These are phyloP conservation scores for Pestalotiopsis sp. DNA, from an alignment of 2,329 filamentous ascomycete genomes.

Conservation along the genomic window DNA sequence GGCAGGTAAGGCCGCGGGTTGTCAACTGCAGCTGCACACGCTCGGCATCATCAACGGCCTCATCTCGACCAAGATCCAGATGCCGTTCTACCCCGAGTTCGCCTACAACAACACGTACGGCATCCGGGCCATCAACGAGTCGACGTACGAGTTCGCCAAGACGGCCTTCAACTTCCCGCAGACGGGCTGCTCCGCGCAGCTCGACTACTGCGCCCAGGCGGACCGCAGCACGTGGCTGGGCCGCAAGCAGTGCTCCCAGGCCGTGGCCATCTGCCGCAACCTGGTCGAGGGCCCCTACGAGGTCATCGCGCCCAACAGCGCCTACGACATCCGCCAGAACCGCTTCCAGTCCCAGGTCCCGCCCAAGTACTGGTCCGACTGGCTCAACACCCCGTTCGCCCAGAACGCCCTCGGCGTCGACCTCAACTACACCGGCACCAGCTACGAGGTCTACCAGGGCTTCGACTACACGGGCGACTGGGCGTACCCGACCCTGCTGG, in stretches of 20 bases:
- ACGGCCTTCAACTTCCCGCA: slow-evolving; percentile 33
- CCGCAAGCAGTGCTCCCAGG: slow-evolving; percentile 54
- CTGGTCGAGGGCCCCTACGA: slow-evolving; percentile 59
- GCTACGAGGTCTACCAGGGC: slow-evolving; percentile 45
- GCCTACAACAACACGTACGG: slow-evolving; percentile 48
- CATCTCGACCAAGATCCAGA: slow-evolving; percentile 55
- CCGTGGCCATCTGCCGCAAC: slow-evolving; percentile 55
- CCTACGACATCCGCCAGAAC: slow-evolving; percentile 61
- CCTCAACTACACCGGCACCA: slow-evolving; percentile 51
- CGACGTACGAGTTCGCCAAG: slow-evolving; percentile 60
- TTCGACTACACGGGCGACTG: slow-evolving; percentile 61
- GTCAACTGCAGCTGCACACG: slow-evolving; percentile 54
- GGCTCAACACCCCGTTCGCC: slow-evolving; percentile 61
- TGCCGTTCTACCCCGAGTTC: slow-evolving; percentile 39
- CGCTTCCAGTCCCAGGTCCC: slow-evolving; percentile 61
- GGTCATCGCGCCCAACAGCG: slow-evolving; percentile 55
- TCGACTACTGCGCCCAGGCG: slow-evolving; percentile 51
- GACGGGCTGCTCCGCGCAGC: slow-evolving; percentile 55
- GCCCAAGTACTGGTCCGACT: slow-evolving; percentile 61
- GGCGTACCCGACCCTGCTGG: slow-evolving; percentile 63
- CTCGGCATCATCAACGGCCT: slow-evolving; percentile 60
- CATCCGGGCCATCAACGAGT: slow-evolving; percentile 52
- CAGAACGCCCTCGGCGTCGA: slow-evolving; percentile 59
- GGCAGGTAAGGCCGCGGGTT: slow-evolving; percentile 49
- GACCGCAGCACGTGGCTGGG: slow-evolving; percentile 40